Evolutionary conservation across 1,284 basidiomycete genomes (phyloP), one percentile per base, ranked within the genome.

Genomic region (Calocybe gambosa): DNA sequence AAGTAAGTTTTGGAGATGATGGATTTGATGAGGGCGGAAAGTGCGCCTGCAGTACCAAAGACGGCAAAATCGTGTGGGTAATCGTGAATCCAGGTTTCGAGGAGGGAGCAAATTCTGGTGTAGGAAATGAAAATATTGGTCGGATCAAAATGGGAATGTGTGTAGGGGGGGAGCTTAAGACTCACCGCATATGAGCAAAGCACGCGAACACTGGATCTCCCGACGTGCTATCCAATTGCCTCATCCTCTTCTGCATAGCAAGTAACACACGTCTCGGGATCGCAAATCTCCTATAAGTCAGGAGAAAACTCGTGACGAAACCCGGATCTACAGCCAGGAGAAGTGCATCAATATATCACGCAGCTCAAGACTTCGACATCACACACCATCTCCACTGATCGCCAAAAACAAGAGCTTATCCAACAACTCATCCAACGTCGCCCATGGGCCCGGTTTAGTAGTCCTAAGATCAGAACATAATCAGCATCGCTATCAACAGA

Each of bases 171-270:
- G 50, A 16, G 15, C 25, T 35, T 51, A 39, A 41, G 15, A 42
- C 39, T 13, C 19, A 85, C 87, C 81, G 77, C 86, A 89, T 88
- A 60, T 89, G 86, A 9, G 85, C 85, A 64, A 82, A 89, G 57
- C 81, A 84, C 8, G 85, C 81, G 62, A 89, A 85, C 78, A 89
- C 84, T 0, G 83, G 81, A 65, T 89, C 87, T 5, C 78, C 77
- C n/a, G 74, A 73, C 20, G 82, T 75, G 50, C 76, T 75, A 57
- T 86, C 85, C 10, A 90, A 68, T 51, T 84, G 77, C 26, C 84
- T 77, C 75, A 89, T 82, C 38, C 85, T 80, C 58, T 87, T 85
- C 62, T 89, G 86, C 84, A 90, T 88, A 3, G 86, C 82, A 40
- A 89, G 70, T n/a, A 90, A 68, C 12, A 90, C 66, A 47, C 73